phyloP scores from a whole-genome alignment of 2,329 filamentous ascomycete species.

The Phoma herbarum region DNA sequence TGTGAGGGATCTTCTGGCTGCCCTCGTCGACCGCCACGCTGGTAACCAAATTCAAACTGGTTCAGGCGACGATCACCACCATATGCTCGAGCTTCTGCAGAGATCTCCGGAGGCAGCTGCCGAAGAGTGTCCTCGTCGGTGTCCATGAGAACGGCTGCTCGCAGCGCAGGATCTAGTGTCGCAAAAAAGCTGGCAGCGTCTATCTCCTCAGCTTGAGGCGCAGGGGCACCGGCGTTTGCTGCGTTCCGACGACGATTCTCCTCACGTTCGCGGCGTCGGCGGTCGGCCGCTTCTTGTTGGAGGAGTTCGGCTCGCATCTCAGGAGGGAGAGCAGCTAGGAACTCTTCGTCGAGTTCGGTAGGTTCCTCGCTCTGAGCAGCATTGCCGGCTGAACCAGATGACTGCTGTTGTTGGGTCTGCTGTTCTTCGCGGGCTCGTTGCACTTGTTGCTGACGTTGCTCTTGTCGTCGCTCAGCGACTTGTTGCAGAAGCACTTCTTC shows the following conservation, averaged over 20 bases:
- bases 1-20: constrained; percentile 58
- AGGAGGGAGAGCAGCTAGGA: constrained; percentile 88
- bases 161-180: constrained; percentile 83
- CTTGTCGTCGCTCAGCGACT: constrained; percentile 75
- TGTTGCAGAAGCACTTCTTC: constrained; percentile 96
- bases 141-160: constrained; percentile 88
- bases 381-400: constrained; percentile 36
- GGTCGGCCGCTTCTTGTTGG: constrained; percentile 87
- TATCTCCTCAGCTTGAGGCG: constrained; percentile 72
- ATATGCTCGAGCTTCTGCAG: constrained; percentile 82
- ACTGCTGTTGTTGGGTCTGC: constrained; percentile 22
- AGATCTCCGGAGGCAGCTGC: constrained; percentile 83
- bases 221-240: constrained; percentile 56
- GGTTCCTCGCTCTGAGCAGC: constrained; percentile 68
- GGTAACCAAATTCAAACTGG: constrained; percentile 57
- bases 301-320: constrained; percentile 91
- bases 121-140: constrained; percentile 89
- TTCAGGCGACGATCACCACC: constrained; percentile 63
- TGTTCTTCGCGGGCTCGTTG: constrained; percentile 36
- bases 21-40: constrained; percentile 49
- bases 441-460: constrained; percentile 56
- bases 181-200: constrained; percentile 92
- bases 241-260: constrained; percentile 75
- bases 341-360: constrained; percentile 88
- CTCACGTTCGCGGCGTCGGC: constrained; percentile 86